phyloP scores from a whole-genome alignment of 2,329 filamentous ascomycete species.

The Colletotrichum caudatum region DNA sequence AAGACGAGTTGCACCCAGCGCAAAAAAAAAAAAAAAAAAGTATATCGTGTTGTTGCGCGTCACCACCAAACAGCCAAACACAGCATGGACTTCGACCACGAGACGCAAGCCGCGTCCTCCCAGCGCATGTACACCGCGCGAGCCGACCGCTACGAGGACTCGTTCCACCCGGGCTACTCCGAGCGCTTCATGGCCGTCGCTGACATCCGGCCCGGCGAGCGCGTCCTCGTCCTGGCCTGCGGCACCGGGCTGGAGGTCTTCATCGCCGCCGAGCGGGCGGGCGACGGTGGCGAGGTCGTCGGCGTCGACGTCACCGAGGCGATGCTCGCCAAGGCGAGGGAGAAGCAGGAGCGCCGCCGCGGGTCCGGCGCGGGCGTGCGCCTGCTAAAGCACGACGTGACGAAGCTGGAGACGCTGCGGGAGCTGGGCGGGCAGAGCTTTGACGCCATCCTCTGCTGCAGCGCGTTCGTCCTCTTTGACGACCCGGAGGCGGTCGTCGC shows the following conservation, averaged over 20 bases:
- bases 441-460: constrained; percentile 51
- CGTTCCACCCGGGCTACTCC: constrained; percentile 51
- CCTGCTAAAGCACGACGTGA: constrained; percentile 48
- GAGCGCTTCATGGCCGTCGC: constrained; percentile 47
- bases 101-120: constrained; percentile 44
- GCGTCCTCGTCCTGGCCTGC: constrained; percentile 50
- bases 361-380: constrained; percentile 27
- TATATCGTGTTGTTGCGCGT: not conserved
- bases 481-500: constrained; percentile 45
- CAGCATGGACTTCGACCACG: constrained; percentile 38
- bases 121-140: constrained; percentile 50
- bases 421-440: constrained; percentile 45
- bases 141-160: constrained; percentile 50
- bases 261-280: constrained; percentile 47
- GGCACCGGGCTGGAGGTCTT: constrained; percentile 52
- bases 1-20: not conserved
- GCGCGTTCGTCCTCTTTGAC: constrained; percentile 50
- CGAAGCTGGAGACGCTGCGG: constrained; percentile 44
- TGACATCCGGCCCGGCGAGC: constrained; percentile 45
- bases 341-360: constrained; percentile 45
- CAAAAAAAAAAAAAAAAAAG: not conserved
- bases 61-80: too few relatives aligned
- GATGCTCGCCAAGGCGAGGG: constrained; percentile 49
- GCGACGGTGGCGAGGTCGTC: constrained; percentile 46
- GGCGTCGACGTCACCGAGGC: constrained; percentile 49